Base-by-base conservation (phyloP, 768 basidiomycete genomes). In the Lactarius sanguifluus region DNA sequence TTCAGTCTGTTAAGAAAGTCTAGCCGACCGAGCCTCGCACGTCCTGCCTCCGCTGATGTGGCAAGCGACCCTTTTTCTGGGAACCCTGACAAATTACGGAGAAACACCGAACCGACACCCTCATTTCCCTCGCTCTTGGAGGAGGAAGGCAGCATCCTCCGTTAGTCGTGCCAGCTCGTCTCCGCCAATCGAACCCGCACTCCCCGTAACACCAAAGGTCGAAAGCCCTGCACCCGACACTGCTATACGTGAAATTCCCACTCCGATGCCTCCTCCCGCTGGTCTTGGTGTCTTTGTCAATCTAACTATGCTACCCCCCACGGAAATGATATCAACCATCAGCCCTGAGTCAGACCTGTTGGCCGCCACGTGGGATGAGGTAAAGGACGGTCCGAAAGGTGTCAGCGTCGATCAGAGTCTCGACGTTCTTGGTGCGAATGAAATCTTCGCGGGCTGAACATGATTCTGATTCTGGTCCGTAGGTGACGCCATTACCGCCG, bases 1-100 rank as follows among this genome's bases (percentile, higher is more conserved):
- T 25, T 50, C 20, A 61, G 30, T 36, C 16, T 36, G 9, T 63
- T 62, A 45, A 62, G 40, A 10, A 67, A 41, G 52, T 25, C 25
- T 16, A 59, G 47, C 57, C 57, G 55, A 4, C 50, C 61, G 8
- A 41, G 2, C 6, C 57, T 62, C 25, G 25, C 57, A 13, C 50
- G 9, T 43, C 5, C 30, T 45, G n/a, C 10, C 16, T 32, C 61
- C 54, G 16, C 32, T 7, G 61, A 57, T 36, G 6, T 43, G 2
- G 12, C 3, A 18, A 20, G n/a, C 5, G 28, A 34, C 38, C 50
- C 45, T 23, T 10, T 12, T 5, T 28, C 45, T 52, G 45, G 50
- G 20, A 34, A 23, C 18, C 13, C 54, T 12, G 34, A 52, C 13
- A 16, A 34, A 28, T 12, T 4, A 45, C 50, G 50, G 13, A 52